A percentile compares a stretch with the other conserved stretches of the same genome.
Evolutionary conservation across 371 early-diverging fungal genomes (phyloP).

Genomic region (Mucor lusitanicus): DNA sequence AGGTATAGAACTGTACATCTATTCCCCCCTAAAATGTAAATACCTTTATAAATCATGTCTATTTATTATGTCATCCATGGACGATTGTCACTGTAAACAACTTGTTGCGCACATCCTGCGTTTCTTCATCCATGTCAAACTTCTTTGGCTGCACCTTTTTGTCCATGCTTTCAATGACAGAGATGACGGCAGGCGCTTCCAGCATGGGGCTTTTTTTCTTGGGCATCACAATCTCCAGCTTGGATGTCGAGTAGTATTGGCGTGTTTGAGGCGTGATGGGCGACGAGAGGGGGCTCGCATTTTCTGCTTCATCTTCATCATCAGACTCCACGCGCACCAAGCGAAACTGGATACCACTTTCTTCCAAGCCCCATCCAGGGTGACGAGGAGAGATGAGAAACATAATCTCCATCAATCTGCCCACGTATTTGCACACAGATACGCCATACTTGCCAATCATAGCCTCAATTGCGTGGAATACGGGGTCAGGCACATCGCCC

Average conservation of each 20-base stretch:
- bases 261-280: conserved; percentile 2
- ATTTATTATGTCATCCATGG: not conserved
- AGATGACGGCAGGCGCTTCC: conserved; percentile 26
- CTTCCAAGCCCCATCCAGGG: conserved; percentile 24
- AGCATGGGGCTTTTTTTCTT: conserved; percentile 11
- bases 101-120: not conserved
- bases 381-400: conserved; percentile 30
- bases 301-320: conserved; percentile 1
- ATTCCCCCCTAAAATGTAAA: not conserved
- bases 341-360: conserved; percentile 18
- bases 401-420: conserved; percentile 30
- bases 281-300: not conserved
- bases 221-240: conserved; percentile 15
- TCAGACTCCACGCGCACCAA: conserved; percentile 3
- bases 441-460: conserved; percentile 27
- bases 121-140: conserved; percentile 22
- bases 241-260: conserved; percentile 4
- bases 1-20: not conserved
- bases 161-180: conserved; percentile 26
- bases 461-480: conserved; percentile 18
- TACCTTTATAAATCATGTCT: not conserved
- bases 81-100: conserved; percentile 13
- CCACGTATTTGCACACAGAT: conserved; percentile 30
- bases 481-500: conserved; percentile 35
- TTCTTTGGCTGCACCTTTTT: conserved; percentile 27